Evolutionary conservation across 2,329 filamentous ascomycete species (phyloP).

Genomic region (Apiospora rasikravindrae): DNA sequence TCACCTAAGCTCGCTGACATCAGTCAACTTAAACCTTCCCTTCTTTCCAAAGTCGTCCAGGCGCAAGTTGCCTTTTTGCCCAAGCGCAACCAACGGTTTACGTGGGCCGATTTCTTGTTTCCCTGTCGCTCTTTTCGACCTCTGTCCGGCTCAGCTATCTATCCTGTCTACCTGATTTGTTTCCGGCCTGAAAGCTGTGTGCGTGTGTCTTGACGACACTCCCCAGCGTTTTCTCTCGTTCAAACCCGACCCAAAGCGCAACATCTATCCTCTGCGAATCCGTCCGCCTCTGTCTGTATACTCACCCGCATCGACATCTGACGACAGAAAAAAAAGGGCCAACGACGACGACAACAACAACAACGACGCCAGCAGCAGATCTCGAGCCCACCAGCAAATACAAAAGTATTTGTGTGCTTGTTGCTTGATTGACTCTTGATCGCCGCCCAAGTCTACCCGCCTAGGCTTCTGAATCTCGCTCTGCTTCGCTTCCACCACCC

Average conservation of each 20-base stretch:
- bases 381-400: conserved; percentile 25
- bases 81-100: conserved; percentile 10
- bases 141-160: not conserved
- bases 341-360: conserved; percentile 18
- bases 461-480: conserved; percentile 30
- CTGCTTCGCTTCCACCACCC: conserved; percentile 28
- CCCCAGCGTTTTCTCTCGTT: conserved; percentile 20
- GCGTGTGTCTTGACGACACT: conserved; percentile 16
- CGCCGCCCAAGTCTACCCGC: conserved; percentile 26
- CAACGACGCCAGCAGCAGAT: conserved; percentile 17
- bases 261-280: not conserved
- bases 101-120: conserved; percentile 15
- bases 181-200: conserved; percentile 19
- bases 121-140: not conserved
- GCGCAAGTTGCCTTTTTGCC: conserved; percentile 10
- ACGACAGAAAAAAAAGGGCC: not conserved
- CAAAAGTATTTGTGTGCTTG: conserved; percentile 28
- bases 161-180: not conserved
- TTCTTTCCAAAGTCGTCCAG: not conserved
- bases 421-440: conserved; percentile 43
- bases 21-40: conserved; percentile 17
- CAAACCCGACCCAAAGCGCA: conserved; percentile 22
- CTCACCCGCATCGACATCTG: conserved; percentile 20
- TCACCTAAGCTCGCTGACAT: conserved; percentile 2
- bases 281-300: conserved; percentile 1